These are phyloP conservation scores for Amanita inopinata DNA, from an alignment of 768 basidiomycete genomes.

Conservation along the genomic window DNA sequence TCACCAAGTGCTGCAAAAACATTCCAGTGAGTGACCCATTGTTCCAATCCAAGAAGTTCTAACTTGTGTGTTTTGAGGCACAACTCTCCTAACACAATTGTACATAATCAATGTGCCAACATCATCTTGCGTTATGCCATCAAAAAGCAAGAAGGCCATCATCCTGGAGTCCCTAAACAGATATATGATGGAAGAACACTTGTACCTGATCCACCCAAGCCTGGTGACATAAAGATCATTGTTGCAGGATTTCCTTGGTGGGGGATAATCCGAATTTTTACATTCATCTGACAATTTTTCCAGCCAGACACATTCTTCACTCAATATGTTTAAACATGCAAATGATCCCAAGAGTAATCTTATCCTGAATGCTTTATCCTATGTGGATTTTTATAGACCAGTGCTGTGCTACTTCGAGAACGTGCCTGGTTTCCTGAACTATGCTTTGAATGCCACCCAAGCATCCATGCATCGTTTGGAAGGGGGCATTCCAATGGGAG, in stretches of 20 bases:
- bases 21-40: constrained; percentile 34
- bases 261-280: constrained; percentile 7
- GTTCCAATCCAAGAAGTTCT: constrained; percentile 1
- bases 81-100: constrained; percentile 40
- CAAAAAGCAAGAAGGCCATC: constrained; percentile 35
- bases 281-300: neutral
- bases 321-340: constrained; percentile 65
- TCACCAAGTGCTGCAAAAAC: constrained; percentile 68
- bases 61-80: constrained; percentile 23
- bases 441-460: constrained; percentile 31
- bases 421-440: constrained; percentile 40
- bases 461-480: constrained; percentile 32
- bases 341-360: constrained; percentile 61
- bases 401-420: constrained; percentile 40
- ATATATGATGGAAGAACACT: constrained; percentile 25
- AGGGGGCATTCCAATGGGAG: constrained; percentile 66
- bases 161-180: constrained; percentile 29
- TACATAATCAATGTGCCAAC: constrained; percentile 71
- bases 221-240: constrained; percentile 50
- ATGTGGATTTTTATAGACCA: constrained; percentile 36
- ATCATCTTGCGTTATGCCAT: constrained; percentile 47
- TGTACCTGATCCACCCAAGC: constrained; percentile 37
- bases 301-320: constrained; percentile 64
- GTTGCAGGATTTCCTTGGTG: constrained; percentile 74
- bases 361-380: constrained; percentile 51